Evolutionary conservation across 768 basidiomycete species (phyloP), one percentile per base, ranked within the genome.

Genomic region (Mycena vitilis): DNA sequence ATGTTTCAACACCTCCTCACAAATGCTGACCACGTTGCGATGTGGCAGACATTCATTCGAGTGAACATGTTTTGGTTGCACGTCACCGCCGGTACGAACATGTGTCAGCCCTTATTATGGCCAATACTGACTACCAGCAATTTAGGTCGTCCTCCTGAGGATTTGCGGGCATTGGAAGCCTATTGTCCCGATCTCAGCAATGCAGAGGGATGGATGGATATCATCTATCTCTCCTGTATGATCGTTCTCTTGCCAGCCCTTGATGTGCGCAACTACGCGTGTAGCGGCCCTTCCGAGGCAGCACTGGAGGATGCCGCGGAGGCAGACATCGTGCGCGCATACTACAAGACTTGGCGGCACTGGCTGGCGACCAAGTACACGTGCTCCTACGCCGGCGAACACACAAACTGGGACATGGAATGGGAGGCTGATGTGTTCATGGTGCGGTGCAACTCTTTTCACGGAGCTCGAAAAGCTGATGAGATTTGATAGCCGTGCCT

Each of bases 1-100:
- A 59, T 65, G 49, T 7, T 59, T 2, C 40, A 56, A 18, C 56
- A 65, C 25, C 22, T 65, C 23, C 49, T 65, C 9, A 53, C 57
- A 15, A 65, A 65, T 22, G 38, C 57, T 2, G 64, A 65, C 11
- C 57, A 65, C 25, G 18, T 44, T 13, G 48, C 36, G 7, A 30
- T 59, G 34, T 65, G 64, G 64, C 36, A 40, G 18, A 23, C 53
- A 2, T 53, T 59, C 20, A 23, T 59, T n/a, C 57, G 64, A 4
- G 57, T 65, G 22, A 20, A 18, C 10, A 38, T 22, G 20, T 65
- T 65, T 13, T 65, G 64, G 64, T 18, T 65, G 12, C 4, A 52
- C 25, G 23, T 53, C 9, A 40, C 48, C 4, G 9, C 40, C 4
- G 36, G 30, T 65, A 30, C 30, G 30, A 30, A 30, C 30, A 2